A percentile compares a stretch with the other conserved stretches of the same genome.
Evolutionary conservation across 805 yeast genomes (phyloP).

Genomic region (Kuraishia borneana): DNA sequence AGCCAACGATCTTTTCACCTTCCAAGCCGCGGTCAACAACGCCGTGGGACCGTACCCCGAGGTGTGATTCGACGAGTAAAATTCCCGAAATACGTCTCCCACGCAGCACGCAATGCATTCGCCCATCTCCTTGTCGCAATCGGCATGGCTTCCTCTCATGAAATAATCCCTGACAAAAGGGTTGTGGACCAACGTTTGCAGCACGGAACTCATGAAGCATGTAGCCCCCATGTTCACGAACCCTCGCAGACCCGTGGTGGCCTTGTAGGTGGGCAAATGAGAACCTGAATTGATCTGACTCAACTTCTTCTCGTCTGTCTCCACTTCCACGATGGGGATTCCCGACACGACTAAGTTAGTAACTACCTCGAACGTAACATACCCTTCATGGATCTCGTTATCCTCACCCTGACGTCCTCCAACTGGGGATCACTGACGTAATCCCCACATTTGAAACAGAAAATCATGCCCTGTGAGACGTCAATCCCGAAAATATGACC

Average conservation of each 20-base stretch:
- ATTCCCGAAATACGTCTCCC: conserved; percentile 65
- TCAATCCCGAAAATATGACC: conserved; percentile 60
- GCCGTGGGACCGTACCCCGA: conserved; percentile 77
- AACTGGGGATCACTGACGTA: conserved; percentile 53
- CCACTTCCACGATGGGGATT: conserved; percentile 17
- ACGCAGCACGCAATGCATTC: conserved; percentile 79
- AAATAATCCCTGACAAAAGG: conserved; percentile 76
- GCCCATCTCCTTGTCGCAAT: conserved; percentile 29
- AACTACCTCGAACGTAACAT: conserved; percentile 10
- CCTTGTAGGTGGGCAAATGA: conserved; percentile 34
- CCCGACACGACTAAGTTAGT: conserved; percentile 11
- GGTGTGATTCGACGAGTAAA: conserved; percentile 51
- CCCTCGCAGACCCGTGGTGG: conserved; percentile 76
- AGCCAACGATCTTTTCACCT: conserved; percentile 71
- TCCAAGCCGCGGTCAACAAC: conserved; percentile 79
- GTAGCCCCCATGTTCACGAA: conserved; percentile 93
- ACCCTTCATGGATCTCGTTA: conserved; percentile 9
- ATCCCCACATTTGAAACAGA: conserved; percentile 72
- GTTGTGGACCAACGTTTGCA: conserved; percentile 84
- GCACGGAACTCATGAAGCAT: conserved; percentile 89
- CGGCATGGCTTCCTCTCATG: conserved; percentile 60
- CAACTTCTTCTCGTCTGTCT: conserved; percentile 12
- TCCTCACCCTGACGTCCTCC: conserved; percentile 33
- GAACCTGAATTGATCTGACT: conserved; percentile 20
- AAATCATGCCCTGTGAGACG: conserved; percentile 53